A percentile compares a stretch with the other conserved stretches of the same genome.
Conservation (phyloP, 208 protist genomes). For the Leishmania tarentolae region DNA sequence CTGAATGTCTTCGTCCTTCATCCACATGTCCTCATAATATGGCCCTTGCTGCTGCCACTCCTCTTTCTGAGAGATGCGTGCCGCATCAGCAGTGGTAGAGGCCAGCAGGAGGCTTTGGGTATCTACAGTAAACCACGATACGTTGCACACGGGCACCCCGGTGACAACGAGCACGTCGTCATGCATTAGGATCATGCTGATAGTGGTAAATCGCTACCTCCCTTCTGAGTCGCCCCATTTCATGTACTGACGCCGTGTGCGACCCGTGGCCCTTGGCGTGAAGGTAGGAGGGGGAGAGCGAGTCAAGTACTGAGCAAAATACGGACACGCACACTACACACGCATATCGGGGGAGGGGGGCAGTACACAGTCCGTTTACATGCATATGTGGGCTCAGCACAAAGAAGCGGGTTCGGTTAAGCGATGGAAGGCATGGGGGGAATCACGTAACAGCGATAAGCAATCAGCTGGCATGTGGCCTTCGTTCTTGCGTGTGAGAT, state of each 20-base stretch:
- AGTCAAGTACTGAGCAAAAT: neutral
- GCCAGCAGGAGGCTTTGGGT: conserved; percentile 23
- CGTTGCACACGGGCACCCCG: conserved; percentile 25
- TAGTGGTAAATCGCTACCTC: neutral
- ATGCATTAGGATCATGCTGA: conserved; percentile 1
- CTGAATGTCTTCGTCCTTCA: conserved; percentile 10
- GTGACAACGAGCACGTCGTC: conserved; percentile 8
- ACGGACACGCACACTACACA: neutral
- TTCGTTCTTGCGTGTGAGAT: neutral
- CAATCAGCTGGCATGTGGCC: neutral
- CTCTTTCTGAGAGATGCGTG: neutral
- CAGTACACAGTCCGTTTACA: neutral
- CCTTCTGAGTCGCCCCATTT: neutral
- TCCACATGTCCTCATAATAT: neutral
- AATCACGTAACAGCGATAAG: neutral
- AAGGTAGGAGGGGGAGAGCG: neutral
- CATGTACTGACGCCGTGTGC: neutral
- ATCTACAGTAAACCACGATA: conserved; percentile 34
- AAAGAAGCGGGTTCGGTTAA: neutral
- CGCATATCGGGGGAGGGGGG: neutral
- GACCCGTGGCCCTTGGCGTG: neutral
- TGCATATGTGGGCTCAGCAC: neutral
- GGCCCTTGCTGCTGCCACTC: conserved; percentile 4
- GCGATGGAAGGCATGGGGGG: neutral
- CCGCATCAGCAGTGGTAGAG: conserved; percentile 2